Percentiles rank a stretch among this genome's conserved stretches.
phyloP scores from a whole-genome alignment of 345 rosid species.

The Arabis hirsuta region DNA sequence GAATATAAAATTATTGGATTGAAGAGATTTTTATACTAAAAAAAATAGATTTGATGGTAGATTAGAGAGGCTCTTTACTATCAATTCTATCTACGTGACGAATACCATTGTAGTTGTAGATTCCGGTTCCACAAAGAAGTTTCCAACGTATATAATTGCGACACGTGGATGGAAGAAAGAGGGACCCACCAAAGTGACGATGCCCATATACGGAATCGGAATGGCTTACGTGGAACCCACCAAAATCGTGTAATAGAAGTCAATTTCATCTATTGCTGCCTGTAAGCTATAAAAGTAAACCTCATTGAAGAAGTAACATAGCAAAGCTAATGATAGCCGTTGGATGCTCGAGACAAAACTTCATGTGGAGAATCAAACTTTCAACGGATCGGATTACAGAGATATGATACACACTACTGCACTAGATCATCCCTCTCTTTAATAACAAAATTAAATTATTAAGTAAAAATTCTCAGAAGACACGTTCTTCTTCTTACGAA shows the following conservation, averaged over 20 bases:
- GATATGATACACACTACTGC: not conserved
- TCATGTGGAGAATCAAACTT: not conserved
- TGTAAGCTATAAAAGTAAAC: constrained; percentile 34
- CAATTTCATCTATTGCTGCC: constrained; percentile 33
- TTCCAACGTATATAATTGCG: not conserved
- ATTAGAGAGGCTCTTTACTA: no score
- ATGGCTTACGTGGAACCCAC: constrained; percentile 45
- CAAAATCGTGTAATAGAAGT: constrained; percentile 36
- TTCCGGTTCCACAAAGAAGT: not conserved
- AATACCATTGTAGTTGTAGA: no score
- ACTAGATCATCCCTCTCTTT: not conserved
- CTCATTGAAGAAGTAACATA: constrained; percentile 39
- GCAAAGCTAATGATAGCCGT: constrained; percentile 1
- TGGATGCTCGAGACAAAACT: constrained; percentile 24
- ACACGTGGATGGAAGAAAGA: constrained; percentile 12
- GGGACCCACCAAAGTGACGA: constrained; percentile 37
- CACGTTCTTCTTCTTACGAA: constrained; percentile 46
- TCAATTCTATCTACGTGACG: no score
- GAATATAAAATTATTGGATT: no score
- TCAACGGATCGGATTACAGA: not conserved
- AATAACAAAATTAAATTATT: not conserved
- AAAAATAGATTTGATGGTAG: no score
- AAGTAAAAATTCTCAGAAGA: constrained; percentile 8
- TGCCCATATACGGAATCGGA: constrained; percentile 32
- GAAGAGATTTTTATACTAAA: no score